Conservation (phyloP, 495 filamentous ascomycete species). For the Neurospora sp. region DNA sequence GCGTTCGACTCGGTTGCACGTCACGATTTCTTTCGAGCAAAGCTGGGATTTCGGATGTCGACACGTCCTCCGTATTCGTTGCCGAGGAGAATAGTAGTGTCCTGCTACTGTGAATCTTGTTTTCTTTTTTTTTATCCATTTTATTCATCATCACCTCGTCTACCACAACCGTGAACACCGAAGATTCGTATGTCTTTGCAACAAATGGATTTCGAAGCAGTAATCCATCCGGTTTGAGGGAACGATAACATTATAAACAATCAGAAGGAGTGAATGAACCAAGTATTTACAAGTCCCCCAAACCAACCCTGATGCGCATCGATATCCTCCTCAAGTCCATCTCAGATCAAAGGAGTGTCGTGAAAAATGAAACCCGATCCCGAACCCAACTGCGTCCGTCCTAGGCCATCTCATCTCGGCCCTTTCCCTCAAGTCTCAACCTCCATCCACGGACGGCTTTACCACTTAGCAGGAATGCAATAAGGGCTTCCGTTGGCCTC, state of each 20-base stretch:
- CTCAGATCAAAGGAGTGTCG: not conserved
- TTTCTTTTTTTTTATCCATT: too few species aligned
- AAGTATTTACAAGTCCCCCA: not conserved
- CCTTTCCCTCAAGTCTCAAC: not conserved
- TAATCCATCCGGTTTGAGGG: not conserved
- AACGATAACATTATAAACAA: not conserved
- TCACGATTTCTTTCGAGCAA: not conserved
- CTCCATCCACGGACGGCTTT: not conserved
- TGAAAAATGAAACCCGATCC: not conserved
- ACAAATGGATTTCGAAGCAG: not conserved
- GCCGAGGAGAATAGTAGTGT: not conserved
- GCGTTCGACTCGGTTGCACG: not conserved
- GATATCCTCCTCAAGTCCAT: not conserved
- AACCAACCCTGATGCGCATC: not conserved
- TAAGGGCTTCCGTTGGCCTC: conserved; percentile 18
- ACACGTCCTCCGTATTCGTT: not conserved
- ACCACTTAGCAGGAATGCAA: conserved; percentile 10
- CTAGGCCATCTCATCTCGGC: not conserved
- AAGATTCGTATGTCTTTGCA: not conserved
- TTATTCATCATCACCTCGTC: not conserved
- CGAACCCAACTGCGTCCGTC: not conserved
- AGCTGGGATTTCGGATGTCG: not conserved
- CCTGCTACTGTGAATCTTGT: too few species aligned
- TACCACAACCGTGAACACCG: not conserved
- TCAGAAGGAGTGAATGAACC: not conserved